Evolutionary conservation across 805 yeast genomes (phyloP), one percentile per base, ranked within the genome.

Genomic region (Cyberlindnera mrakii): DNA sequence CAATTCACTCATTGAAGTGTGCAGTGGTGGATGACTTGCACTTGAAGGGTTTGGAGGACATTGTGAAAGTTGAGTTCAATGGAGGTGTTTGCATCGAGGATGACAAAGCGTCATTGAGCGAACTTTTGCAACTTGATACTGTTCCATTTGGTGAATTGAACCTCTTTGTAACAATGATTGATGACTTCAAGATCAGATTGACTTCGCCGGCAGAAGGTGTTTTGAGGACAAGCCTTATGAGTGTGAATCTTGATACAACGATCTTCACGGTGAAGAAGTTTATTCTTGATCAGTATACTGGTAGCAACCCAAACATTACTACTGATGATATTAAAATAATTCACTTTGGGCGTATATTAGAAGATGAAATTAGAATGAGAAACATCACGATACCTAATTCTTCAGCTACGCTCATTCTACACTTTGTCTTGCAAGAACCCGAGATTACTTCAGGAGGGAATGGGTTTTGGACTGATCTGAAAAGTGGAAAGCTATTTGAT

Each of bases 91-190:
- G 25, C 1, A 38, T 51, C 6, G 32, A 36, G 6, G 33, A 51
- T 35, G 45, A 58, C 18, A 57, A 54, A 17, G 20, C 47, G 30
- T 47, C 63, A 3, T 35, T 68, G 2, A 40, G 52, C 3, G 58
- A 65, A 9, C 33, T 62, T 1, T 35, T 68, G n/a, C 52, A 59
- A 1, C 44, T 64, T n/a, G 71, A 66, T 49, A 58, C 61, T 23
- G 57, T 63, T 0, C 72, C 72, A 3, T 45, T 51, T 5, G 57
- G 57, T 10, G 48, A 46, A 3, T 37, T 60, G 19, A 54, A 52
- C 35, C 53, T 67, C 41, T 58, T 61, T 13, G 52, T 62, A 1
- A 52, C 45, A 6, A 34, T 48, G 10, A 33, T 33, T 1, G 41
- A 48, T 15, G 61, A 58, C 39, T 56, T 60, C 42, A 48, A 48